Evolutionary conservation across 306 rosid genomes (phyloP), one percentile per base, ranked within the genome.

Genomic region (Vigna radiata): DNA sequence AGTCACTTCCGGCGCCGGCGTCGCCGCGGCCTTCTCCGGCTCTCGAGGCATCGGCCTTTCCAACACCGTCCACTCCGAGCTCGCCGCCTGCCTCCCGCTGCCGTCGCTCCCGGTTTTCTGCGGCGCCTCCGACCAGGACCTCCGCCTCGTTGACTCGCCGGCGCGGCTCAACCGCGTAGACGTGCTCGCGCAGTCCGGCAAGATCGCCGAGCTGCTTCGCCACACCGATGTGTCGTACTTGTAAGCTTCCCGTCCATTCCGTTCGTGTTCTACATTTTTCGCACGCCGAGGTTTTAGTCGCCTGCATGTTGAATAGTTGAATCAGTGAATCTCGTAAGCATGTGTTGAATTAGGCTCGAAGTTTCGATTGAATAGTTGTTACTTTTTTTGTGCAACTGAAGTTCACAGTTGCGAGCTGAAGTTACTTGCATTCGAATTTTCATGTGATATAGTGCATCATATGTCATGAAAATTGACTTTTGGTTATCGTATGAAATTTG

Each of bases 41-140:
- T 87, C 71, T 85, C 89, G 88, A 25, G 97, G 98, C 33, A 91
- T 89, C 71, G 83, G 90, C 25, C 80, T 96, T 44, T 77, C 97
- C 6, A 96, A 91, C 68, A 87, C 98, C 6, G 48, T 90, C 37
- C 97, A 92, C 82, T 96, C 99, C 39, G 99, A 96, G 73, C 92
- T 91, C 62, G 94, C 97, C 21, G 83, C 97, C 1, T 91, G 91
- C 94, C 81, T 95, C 83, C 97, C 97, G 79, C 63, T 95, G 83
- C 97, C 97, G 11, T 89, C 97, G 64, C 94, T 95, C 27, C 99
- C 97, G 54, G 94, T 95, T 43, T 92, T 91, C 88, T 95, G 91
- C 43, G 98, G 98, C 3, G 87, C 90, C 18, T 86, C 97, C 53
- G 90, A 85, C 72, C 91, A 80, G 70, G 92, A 89, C 61, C 90